Evolutionary conservation across 352 stramenopile genomes (phyloP), one percentile per base, ranked within the genome.

Genomic region (Phytophthora podocarpi): DNA sequence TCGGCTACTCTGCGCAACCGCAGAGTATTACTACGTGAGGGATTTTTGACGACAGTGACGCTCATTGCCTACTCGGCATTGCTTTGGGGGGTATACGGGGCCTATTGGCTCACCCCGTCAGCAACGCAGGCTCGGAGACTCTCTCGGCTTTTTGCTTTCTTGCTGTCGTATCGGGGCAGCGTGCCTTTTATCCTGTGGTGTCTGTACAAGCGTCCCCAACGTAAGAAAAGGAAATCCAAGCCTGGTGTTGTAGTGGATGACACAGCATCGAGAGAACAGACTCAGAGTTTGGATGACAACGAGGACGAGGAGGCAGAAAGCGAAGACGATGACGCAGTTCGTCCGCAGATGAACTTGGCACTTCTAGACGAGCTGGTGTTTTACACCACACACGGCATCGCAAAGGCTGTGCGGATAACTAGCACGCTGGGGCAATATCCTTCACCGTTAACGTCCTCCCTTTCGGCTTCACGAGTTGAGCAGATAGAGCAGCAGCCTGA

Each of bases 301-400:
- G 76, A 80, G 1, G 41, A 60, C 5, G 62, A 71, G n/a, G n/a
- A n/a, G n/a, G n/a, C n/a, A n/a, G n/a, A n/a, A n/a, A n/a, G n/a
- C n/a, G 74, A 80, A 26, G 74, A 83, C 16, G 80, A 91, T 34
- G 79, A 90, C 11, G 78, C 78, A 15, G 76, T 81, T 30, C 74
- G 82, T 1, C 78, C 83, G 32, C 86, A 95, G 46, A 85, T 93
- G 76, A 95, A 95, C 51, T 43, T 83, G 31, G 85, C 85, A 21
- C 64, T 95, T 20, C 62, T 91, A 2, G 80, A 88, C 21, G 87
- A 95, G 35, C 74, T 95, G 9, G 70, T 95, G 13, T 80, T 78
- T 36, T 95, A 85, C 51, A 94, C 87, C 1, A 95, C 87, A 0
- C 63, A 88, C 23, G 87, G 86, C 4, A 95, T 95, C 59, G 74